Percentiles rank a stretch among this genome's conserved stretches.
phyloP scores from a whole-genome alignment of 768 basidiomycete genomes.

The Boletus vinaceobasis region DNA sequence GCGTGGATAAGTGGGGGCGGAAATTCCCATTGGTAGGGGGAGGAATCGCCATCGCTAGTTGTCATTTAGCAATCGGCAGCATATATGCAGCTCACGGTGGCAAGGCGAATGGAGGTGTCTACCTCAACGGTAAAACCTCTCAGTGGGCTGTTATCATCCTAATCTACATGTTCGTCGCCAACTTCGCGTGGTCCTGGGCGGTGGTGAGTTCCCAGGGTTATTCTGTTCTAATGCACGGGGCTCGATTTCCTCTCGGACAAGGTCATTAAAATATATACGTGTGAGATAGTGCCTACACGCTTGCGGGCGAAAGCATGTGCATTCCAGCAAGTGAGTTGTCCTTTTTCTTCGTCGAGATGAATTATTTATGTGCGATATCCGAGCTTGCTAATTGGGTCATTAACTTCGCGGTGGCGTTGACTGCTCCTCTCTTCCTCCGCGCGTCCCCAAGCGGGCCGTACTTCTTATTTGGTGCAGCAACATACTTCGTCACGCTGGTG shows the following conservation, averaged over 20 bases:
- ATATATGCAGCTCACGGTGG: constrained; percentile 42
- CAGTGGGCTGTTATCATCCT: constrained; percentile 42
- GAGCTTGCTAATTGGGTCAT: constrained; percentile 30
- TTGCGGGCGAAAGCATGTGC: constrained; percentile 45
- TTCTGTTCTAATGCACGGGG: neutral
- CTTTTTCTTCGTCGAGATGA: neutral
- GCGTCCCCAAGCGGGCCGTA: constrained; percentile 44
- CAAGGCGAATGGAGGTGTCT: constrained; percentile 21
- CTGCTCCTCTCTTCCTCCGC: constrained; percentile 45
- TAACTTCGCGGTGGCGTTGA: constrained; percentile 43
- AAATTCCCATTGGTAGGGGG: constrained; percentile 40
- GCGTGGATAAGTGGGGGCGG: constrained; percentile 39
- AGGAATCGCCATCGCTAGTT: constrained; percentile 36
- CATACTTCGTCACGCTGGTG: constrained; percentile 35
- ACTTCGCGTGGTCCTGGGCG: constrained; percentile 44
- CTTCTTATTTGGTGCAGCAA: constrained; percentile 42
- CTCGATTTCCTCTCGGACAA: constrained; percentile 2
- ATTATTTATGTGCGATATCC: constrained; percentile 5
- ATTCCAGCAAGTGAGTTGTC: constrained; percentile 39
- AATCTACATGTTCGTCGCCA: constrained; percentile 46
- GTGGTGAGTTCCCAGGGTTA: constrained; percentile 24
- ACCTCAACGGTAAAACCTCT: constrained; percentile 19
- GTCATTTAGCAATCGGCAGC: constrained; percentile 41
- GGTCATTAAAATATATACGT: constrained; percentile 38
- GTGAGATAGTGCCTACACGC: constrained; percentile 47